These are phyloP conservation scores for Malus hybrid DNA, from an alignment of 331 rosid species.

Conservation along the genomic window DNA sequence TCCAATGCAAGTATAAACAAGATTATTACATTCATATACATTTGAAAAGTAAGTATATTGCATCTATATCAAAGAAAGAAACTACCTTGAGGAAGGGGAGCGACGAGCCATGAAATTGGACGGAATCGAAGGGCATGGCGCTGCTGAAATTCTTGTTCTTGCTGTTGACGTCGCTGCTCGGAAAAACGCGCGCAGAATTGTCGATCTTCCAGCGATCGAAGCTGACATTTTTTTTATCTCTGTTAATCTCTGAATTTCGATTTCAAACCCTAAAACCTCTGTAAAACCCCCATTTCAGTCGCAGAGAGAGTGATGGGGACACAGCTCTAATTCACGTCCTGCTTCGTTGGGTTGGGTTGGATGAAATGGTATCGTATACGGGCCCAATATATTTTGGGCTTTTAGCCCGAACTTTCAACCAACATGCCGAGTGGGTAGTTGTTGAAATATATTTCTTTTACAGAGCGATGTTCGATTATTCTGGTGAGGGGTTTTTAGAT, in stretches of 20 bases:
- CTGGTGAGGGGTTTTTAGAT: no score
- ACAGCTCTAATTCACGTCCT: not conserved
- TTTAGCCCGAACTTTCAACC: not conserved
- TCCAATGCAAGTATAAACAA: not conserved
- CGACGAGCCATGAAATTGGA: constrained; percentile 17
- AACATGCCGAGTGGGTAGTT: not conserved
- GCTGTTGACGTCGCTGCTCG: constrained; percentile 7
- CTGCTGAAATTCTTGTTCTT: constrained; percentile 1
- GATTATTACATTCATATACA: not conserved
- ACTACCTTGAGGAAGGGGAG: constrained; percentile 21
- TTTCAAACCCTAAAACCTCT: constrained; percentile 31
- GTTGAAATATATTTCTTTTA: no score
- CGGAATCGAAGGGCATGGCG: constrained; percentile 15
- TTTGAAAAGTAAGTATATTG: no score
- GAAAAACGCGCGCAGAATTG: constrained; percentile 8
- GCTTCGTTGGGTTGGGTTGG: not conserved
- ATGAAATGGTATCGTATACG: not conserved
- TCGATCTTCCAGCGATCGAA: constrained; percentile 23
- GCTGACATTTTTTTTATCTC: constrained; percentile 18
- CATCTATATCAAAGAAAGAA: not conserved
- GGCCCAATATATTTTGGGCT: not conserved
- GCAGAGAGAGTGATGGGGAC: not conserved
- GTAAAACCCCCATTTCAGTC: not conserved
- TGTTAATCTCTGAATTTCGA: not conserved
- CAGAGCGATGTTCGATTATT: no score